phyloP scores from a whole-genome alignment of 1,284 basidiomycete species.

The Ustilago curta region DNA sequence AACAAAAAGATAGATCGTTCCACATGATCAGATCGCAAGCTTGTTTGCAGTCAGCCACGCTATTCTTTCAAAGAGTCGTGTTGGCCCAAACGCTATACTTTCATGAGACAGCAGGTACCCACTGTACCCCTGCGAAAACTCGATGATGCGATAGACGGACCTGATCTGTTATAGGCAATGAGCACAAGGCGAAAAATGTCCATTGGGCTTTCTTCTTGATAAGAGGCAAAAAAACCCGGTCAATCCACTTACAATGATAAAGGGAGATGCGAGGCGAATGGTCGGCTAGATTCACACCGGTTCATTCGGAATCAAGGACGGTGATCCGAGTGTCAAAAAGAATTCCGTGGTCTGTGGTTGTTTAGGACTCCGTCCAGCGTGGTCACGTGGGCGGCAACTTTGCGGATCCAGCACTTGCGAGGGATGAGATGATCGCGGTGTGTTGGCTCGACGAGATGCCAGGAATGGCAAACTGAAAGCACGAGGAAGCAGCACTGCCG shows the following conservation, averaged over 20 bases:
- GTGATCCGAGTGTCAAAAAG: neutral
- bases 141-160: slow-evolving; percentile 55
- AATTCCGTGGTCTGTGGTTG: neutral
- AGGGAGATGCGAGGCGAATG: neutral
- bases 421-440: too few species aligned
- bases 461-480: neutral
- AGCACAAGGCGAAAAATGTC: neutral
- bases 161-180: slow-evolving; percentile 25
- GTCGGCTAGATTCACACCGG: neutral
- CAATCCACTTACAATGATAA: slow-evolving; percentile 31
- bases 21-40: neutral
- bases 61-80: too few species aligned
- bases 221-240: too few species aligned
- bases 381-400: neutral
- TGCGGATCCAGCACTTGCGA: neutral
- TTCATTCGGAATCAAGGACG: neutral
- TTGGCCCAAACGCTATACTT: neutral
- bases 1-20: slow-evolving; percentile 45
- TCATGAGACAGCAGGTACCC: slow-evolving; percentile 52
- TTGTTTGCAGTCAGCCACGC: neutral
- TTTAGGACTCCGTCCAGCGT: neutral
- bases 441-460: too few species aligned
- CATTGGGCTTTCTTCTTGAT: too few species aligned
- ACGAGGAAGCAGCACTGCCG: neutral
- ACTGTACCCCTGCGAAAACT: slow-evolving; percentile 51